Evolutionary conservation across 2,329 filamentous ascomycete genomes (phyloP), one percentile per base, ranked within the genome.

Genomic region (Parascedosporium putredinis): DNA sequence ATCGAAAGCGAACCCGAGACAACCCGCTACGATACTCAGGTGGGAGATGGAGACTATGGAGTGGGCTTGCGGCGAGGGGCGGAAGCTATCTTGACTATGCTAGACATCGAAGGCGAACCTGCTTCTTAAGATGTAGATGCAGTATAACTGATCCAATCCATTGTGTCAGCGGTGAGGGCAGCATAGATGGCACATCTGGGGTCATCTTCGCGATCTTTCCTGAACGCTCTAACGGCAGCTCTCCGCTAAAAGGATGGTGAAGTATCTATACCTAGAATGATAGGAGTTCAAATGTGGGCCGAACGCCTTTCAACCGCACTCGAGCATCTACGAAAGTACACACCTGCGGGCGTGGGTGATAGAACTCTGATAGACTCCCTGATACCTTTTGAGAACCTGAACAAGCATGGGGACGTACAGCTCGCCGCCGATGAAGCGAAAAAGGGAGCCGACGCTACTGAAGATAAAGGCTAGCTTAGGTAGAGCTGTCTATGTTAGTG

Each of bases 131-230:
- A n/a, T n/a, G n/a, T n/a, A n/a, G 27, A 31, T 12, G 27, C 27
- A 12, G 27, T 31, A 12, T 6, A 7, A 6, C 12, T 31, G 27
- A 6, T 31, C 6, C 27, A 31, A 31, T 7, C 27, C 27, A 31
- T 31, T 12, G 27, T 31, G 12, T 47, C 7, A 55, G 55, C 1
- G 58, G 58, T 23, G 84, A 88, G 61, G 75, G 74, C 36, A 77
- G 70, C 51, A 88, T 88, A 83, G 84, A 86, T 57, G 84, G 84
- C 46, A 88, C 84, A 2, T 84, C 80, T 1, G 84, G 84, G n/a
- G 84, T 84, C 22, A 75, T 88, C 50, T 87, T 86, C 62, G 80
- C 83, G 50, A 89, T 89, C 56, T 88, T n/a, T 86, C 69, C 67
- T 89, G 46, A 88, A 88, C 58, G 79, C 84, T 0, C 73, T 88